Evolutionary conservation across 305 asterid species (phyloP).

Genomic region (Coffea humblotiana): DNA sequence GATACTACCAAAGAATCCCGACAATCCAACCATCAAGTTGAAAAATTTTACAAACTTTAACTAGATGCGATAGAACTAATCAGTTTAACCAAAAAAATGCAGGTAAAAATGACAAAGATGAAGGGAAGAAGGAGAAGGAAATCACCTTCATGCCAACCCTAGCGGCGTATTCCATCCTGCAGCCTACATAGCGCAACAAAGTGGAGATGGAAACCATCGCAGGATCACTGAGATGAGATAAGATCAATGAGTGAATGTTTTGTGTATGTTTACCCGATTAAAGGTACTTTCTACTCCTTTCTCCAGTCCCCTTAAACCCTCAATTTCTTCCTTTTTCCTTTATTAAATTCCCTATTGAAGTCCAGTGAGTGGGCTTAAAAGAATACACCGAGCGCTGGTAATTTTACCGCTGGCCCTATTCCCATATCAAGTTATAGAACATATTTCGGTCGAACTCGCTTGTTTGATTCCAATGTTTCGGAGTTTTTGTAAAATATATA

Average conservation of each 20-base stretch:
- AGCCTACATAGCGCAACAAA: slow-evolving; percentile 21
- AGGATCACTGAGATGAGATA: not conserved
- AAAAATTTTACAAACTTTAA: not conserved
- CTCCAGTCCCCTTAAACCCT: slow-evolving; percentile 1
- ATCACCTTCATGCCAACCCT: slow-evolving; percentile 25
- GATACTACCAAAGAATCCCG: not conserved
- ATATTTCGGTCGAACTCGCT: too few relatives aligned
- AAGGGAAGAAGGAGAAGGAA: not conserved
- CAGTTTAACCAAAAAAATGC: not conserved
- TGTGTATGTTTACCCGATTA: not conserved
- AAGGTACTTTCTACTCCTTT: not conserved
- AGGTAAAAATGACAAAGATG: not conserved
- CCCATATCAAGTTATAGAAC: too few relatives aligned
- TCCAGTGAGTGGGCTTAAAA: too few relatives aligned
- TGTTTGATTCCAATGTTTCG: too few relatives aligned
- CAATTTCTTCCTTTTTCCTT: not conserved
- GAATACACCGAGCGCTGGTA: too few relatives aligned
- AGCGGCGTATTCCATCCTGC: slow-evolving; percentile 31
- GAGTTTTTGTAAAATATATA: too few relatives aligned
- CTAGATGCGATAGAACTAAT: not conserved
- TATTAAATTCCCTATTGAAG: not conserved
- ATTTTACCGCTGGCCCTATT: too few relatives aligned
- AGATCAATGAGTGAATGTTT: not conserved
- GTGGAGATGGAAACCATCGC: slow-evolving; percentile 29
- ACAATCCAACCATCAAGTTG: not conserved